Evolutionary conservation across 2,329 filamentous ascomycete genomes (phyloP), one percentile per base, ranked within the genome.

Genomic region (Hypocrella siamensis): DNA sequence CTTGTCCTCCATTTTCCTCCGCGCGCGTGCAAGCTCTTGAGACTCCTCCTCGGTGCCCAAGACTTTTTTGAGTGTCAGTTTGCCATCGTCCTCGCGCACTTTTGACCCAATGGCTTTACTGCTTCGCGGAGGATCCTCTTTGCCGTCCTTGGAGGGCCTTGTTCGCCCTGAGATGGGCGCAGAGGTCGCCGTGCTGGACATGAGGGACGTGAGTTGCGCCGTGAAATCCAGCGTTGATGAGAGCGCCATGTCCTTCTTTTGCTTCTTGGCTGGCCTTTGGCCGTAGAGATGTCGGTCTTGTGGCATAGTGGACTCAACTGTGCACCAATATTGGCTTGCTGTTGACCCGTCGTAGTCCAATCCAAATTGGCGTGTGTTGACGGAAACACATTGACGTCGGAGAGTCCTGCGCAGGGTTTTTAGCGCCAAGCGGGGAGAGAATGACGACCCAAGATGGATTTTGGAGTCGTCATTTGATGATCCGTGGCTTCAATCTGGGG

Each of bases 1-100:
- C 55, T 98, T 98, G 57, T 85, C 79, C 48, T 92, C 77, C 77
- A 98, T 82, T 47, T 76, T 81, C 41, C 77, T 70, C 51, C 77
- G 79, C 16, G 82, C 79, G 35, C 79, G 72, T 30, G 61, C 79
- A 34, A 78, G 69, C 44, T 80, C 72, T 30, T 67, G 69, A 36
- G 78, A 76, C 44, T 79, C 74, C 32, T 76, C 68, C 36, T 70
- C 63, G 8, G 68, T 64, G 33, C 69, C 65, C 17, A 58, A 49
- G 10, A 68, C 55, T 18, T 72, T 65, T 41, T 67, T 66, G 14
- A 69, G 54, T 19, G 50, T 50, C 15, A 72, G 58, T 39, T 66
- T 62, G 30, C 57, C 51, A 34, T 66, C 65, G 22, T 70, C 51
- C 36, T 77, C 70, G 17, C 65, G 14, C 7, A 35, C 33, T n/a